phyloP scores from a whole-genome alignment of 352 stramenopile genomes.

The Phytopythium kandeliae region DNA sequence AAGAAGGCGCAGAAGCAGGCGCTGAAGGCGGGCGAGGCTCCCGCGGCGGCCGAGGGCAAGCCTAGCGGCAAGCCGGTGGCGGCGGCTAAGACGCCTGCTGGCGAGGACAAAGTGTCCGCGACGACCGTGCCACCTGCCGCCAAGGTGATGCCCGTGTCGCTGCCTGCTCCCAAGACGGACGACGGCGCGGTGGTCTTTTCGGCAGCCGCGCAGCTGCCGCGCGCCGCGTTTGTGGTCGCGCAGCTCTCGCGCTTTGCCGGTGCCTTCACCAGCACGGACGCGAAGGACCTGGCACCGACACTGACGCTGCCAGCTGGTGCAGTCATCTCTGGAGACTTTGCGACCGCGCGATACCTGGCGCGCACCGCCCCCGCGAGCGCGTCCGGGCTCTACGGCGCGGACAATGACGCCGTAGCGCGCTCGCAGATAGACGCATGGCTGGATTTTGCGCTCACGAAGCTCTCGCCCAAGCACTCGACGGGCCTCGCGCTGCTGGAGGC shows the following conservation, averaged over 20 bases:
- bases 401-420: conserved; percentile 38
- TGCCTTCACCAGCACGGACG: conserved; percentile 45
- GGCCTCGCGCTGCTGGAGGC: conserved; percentile 86
- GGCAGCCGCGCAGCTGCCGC: conserved; percentile 39
- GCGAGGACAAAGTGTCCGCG: conserved; percentile 16
- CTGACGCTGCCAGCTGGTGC: conserved; percentile 43
- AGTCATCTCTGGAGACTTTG: conserved; percentile 77
- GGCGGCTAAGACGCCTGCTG: conserved; percentile 8
- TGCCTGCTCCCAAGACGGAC: conserved; percentile 33
- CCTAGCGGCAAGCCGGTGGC: too few relatives aligned
- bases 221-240: conserved; percentile 60
- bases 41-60: conserved; percentile 5
- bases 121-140: conserved; percentile 10
- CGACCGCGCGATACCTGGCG: conserved; percentile 64
- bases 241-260: conserved; percentile 46
- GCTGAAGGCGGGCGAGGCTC: conserved; percentile 43
- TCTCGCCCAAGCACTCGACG: conserved; percentile 28
- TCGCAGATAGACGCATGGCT: conserved; percentile 92
- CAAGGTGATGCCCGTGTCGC: conserved; percentile 26
- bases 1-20: conserved; percentile 81
- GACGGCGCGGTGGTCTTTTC: conserved; percentile 62
- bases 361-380: conserved; percentile 26
- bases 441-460: conserved; percentile 84
- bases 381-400: conserved; percentile 49
- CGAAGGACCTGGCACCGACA: conserved; percentile 43